Evolutionary conservation across 768 basidiomycete genomes (phyloP).

Genomic region (Dacryopinax spathularia): DNA sequence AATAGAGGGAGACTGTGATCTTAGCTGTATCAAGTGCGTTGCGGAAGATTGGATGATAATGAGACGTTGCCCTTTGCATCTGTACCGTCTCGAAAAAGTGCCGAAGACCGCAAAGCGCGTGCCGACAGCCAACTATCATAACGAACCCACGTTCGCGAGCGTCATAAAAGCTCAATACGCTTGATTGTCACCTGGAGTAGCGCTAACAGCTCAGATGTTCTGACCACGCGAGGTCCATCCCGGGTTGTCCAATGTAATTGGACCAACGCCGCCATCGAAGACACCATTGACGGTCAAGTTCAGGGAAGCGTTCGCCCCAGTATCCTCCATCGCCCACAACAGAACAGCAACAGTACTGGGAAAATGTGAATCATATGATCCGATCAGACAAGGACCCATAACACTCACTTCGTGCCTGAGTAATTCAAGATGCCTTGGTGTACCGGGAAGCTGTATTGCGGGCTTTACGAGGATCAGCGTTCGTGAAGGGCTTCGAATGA

Average conservation of each 20-base stretch:
- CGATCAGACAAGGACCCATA: constrained; percentile 11
- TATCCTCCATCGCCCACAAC: constrained; percentile 47
- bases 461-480: constrained; percentile 30
- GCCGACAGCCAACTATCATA: too few relatives aligned
- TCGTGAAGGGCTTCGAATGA: constrained; percentile 1
- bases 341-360: constrained; percentile 35
- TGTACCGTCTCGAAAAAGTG: too few relatives aligned
- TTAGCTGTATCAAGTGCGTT: too few relatives aligned
- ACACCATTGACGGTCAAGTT: constrained; percentile 40
- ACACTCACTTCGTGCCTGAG: constrained; percentile 49
- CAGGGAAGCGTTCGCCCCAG: constrained; percentile 27
- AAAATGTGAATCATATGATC: not conserved
- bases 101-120: too few relatives aligned
- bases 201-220: not conserved
- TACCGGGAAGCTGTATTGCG: constrained; percentile 70
- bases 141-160: too few relatives aligned
- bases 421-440: constrained; percentile 69
- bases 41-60: too few relatives aligned
- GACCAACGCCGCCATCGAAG: constrained; percentile 53
- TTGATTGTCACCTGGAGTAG: too few relatives aligned
- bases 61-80: too few relatives aligned
- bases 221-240: constrained; percentile 1
- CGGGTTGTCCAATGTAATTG: constrained; percentile 10
- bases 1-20: too few relatives aligned
- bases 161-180: too few relatives aligned